phyloP scores from a whole-genome alignment of 805 yeast genomes.

The Metschnikowia noctiluminum region DNA sequence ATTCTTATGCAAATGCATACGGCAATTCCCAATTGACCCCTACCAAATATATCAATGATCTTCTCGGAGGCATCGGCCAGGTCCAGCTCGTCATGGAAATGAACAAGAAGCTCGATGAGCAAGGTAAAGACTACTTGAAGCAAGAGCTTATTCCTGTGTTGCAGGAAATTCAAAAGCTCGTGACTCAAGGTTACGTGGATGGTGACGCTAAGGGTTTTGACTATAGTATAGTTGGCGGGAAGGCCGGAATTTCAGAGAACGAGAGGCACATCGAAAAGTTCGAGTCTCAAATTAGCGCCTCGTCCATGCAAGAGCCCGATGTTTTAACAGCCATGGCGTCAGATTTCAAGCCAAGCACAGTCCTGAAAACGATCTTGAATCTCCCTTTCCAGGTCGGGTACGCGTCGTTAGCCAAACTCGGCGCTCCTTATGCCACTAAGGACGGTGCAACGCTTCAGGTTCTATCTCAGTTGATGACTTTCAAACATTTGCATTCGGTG shows the following conservation, averaged over 20 bases:
- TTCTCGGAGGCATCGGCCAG: slow-evolving; percentile 73
- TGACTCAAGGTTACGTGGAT: slow-evolving; percentile 33
- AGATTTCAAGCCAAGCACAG: slow-evolving; percentile 14
- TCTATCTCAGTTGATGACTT: slow-evolving; percentile 74
- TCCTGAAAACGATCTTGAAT: slow-evolving; percentile 47
- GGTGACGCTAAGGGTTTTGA: slow-evolving; percentile 30
- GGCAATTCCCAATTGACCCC: slow-evolving; percentile 64
- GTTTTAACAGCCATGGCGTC: slow-evolving; percentile 17
- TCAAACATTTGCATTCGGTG: slow-evolving; percentile 81
- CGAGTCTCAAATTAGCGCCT: slow-evolving; percentile 17
- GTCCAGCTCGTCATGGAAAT: slow-evolving; percentile 64
- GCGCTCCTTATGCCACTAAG: slow-evolving; percentile 59
- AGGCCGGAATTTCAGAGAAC: slow-evolving; percentile 33
- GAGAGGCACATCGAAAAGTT: slow-evolving; percentile 37
- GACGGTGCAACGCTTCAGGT: slow-evolving; percentile 89
- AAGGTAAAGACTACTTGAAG: slow-evolving; percentile 32
- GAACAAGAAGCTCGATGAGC: slow-evolving; percentile 44
- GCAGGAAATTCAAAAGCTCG: slow-evolving; percentile 43
- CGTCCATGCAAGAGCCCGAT: slow-evolving; percentile 11
- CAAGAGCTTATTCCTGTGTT: slow-evolving; percentile 64
- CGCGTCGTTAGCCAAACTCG: slow-evolving; percentile 63
- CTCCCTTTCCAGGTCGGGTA: slow-evolving; percentile 90
- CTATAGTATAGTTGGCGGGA: slow-evolving; percentile 59
- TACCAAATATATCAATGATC: slow-evolving; percentile 58
- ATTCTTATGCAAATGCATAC: slow-evolving; percentile 68